phyloP scores from a whole-genome alignment of 2,329 filamentous ascomycete species.

The Lasiodiplodia gonubiensis region DNA sequence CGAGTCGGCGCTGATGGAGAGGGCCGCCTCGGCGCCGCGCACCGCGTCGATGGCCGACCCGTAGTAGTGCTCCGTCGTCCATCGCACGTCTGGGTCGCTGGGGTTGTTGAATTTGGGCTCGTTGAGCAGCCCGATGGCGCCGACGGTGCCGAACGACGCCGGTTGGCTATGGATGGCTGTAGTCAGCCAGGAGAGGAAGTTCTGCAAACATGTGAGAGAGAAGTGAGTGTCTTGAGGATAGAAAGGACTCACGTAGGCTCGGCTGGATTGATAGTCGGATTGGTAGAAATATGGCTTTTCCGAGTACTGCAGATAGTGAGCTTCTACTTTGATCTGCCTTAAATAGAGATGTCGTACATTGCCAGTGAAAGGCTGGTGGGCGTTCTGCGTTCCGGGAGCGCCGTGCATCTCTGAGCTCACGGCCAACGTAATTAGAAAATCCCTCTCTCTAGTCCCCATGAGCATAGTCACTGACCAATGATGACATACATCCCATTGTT shows the following conservation, averaged over 20 bases:
- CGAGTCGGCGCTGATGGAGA: neutral
- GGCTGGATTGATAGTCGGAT: conserved; percentile 60
- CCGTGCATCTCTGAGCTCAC: conserved; percentile 46
- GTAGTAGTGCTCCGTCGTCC: conserved; percentile 48
- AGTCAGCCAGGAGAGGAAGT: conserved; percentile 64
- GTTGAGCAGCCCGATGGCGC: conserved; percentile 65
- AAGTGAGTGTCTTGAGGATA: neutral
- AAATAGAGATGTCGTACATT: conserved; percentile 35
- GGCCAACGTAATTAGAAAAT: neutral
- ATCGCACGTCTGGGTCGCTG: conserved; percentile 2
- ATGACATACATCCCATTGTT: conserved; percentile 60
- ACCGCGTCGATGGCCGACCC: conserved; percentile 54
- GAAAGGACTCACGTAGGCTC: conserved; percentile 44
- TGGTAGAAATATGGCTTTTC: conserved; percentile 59
- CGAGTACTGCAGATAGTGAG: conserved; percentile 38
- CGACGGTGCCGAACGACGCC: conserved; percentile 58
- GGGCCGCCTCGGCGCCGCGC: conserved; percentile 53
- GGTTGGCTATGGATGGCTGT: conserved; percentile 56
- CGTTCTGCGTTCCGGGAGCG: conserved; percentile 56
- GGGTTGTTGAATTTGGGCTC: conserved; percentile 52
- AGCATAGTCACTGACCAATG: conserved; percentile 36
- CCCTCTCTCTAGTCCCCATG: neutral
- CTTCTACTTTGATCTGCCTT: neutral
- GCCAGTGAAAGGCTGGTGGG: conserved; percentile 56
- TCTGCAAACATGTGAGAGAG: neutral